Conservation (phyloP, 257 asterid species). For the Agastache rugosa region DNA sequence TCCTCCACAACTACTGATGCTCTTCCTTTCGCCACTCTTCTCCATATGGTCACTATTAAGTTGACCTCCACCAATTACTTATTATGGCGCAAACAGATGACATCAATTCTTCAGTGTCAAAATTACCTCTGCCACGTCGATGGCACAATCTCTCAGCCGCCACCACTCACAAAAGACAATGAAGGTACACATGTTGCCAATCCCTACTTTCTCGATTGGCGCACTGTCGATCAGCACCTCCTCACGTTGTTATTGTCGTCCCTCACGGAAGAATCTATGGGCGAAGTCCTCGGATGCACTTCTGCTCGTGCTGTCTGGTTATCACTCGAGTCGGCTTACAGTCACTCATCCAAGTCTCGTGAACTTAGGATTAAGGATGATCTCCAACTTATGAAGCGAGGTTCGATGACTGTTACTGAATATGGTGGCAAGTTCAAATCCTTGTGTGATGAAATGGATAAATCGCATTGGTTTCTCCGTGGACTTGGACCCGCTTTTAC, state of each 20-base stretch:
- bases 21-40: too few species aligned
- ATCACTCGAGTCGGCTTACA: not conserved
- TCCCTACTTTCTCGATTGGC: not conserved
- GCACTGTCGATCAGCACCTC: not conserved
- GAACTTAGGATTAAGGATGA: not conserved
- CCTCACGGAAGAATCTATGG: not conserved
- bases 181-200: not conserved
- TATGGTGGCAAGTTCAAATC: not conserved
- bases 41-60: too few species aligned
- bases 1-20: too few species aligned
- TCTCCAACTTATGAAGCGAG: not conserved
- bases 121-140: not conserved
- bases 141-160: not conserved
- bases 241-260: not conserved
- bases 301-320: not conserved
- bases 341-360: not conserved
- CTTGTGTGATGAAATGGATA: not conserved
- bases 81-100: too few species aligned
- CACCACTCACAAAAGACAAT: not conserved
- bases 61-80: too few species aligned
- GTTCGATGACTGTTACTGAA: not conserved
- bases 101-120: too few species aligned
- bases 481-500: not conserved
- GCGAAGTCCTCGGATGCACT: not conserved
- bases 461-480: not conserved